Evolutionary conservation across 1,139 yeast genomes (phyloP).

Genomic region (Suhomyces bribrorum): DNA sequence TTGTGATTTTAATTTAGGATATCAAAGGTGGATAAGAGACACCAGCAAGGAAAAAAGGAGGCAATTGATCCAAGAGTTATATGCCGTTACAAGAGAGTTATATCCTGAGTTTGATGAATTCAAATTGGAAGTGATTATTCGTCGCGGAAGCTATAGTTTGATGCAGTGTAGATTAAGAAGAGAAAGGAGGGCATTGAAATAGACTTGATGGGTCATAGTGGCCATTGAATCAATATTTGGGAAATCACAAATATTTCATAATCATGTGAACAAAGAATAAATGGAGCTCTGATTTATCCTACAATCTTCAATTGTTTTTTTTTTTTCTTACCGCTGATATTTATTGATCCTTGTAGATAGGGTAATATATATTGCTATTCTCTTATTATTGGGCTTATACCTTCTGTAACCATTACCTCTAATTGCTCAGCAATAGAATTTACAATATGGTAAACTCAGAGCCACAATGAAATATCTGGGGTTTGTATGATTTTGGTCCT

Average conservation of each 20-base stretch:
- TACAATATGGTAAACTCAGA: not conserved
- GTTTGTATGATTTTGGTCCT: no score
- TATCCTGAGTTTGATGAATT: slow-evolving; percentile 53
- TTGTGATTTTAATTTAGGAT: slow-evolving; percentile 69
- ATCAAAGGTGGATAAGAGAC: slow-evolving; percentile 80
- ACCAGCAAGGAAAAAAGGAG: slow-evolving; percentile 56
- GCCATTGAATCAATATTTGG: no score
- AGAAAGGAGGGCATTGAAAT: slow-evolving; percentile 46
- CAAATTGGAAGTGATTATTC: slow-evolving; percentile 65
- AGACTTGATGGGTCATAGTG: no score
- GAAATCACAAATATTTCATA: no score
- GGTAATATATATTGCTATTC: no score
- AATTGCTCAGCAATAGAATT: not conserved
- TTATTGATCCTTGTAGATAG: no score
- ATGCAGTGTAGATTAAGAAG: slow-evolving; percentile 80
- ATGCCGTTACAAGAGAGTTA: slow-evolving; percentile 44
- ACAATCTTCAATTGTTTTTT: no score
- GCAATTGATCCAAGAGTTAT: slow-evolving; percentile 50
- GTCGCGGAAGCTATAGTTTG: slow-evolving; percentile 75
- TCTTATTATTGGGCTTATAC: no score
- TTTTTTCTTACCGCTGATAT: no score
- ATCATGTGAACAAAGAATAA: no score
- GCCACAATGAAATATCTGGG: not conserved
- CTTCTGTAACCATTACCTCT: not conserved
- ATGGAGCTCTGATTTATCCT: no score